A percentile compares a stretch with the other conserved stretches of the same genome.
Conservation (phyloP, 1,284 basidiomycete species). For the Hymenochaete sp. region DNA sequence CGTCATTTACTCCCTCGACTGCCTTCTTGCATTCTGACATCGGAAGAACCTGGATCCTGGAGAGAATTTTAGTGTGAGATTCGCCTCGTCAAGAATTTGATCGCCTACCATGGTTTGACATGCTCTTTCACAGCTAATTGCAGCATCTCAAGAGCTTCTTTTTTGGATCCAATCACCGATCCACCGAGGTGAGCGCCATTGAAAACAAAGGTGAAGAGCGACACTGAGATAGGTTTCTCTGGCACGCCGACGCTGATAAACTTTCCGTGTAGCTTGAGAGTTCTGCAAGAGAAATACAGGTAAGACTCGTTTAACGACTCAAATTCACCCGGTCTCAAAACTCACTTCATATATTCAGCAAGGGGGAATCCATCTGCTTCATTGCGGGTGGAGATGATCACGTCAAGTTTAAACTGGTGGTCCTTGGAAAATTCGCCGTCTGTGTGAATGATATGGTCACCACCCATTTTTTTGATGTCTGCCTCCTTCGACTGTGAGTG, state of each 20-base stretch:
- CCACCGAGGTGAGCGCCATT: constrained; percentile 15
- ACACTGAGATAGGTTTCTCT: constrained; percentile 2
- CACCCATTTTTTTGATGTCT: constrained; percentile 42
- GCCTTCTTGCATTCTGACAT: constrained; percentile 52
- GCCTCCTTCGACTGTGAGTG: constrained; percentile 39
- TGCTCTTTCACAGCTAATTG: constrained; percentile 30
- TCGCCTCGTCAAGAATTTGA: background rate
- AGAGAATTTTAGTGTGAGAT: too few species aligned
- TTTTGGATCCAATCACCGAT: constrained; percentile 14
- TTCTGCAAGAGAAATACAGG: constrained; percentile 7
- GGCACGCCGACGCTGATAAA: constrained; percentile 15
- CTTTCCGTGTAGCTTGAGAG: constrained; percentile 14
- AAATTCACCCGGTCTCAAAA: too few species aligned
- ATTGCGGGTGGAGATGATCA: constrained; percentile 38
- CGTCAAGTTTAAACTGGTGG: constrained; percentile 32
- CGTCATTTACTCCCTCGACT: constrained; percentile 43
- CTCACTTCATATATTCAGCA: constrained; percentile 29
- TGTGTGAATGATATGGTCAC: constrained; percentile 31
- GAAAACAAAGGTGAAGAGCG: background rate
- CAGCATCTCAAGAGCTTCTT: constrained; percentile 15
- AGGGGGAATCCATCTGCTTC: constrained; percentile 22
- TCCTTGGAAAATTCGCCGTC: constrained; percentile 26
- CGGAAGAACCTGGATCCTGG: constrained; percentile 43
- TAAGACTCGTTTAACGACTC: too few species aligned
- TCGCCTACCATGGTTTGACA: constrained; percentile 31